phyloP scores from a whole-genome alignment of 345 rosid genomes.

The Barbarea vulgaris region DNA sequence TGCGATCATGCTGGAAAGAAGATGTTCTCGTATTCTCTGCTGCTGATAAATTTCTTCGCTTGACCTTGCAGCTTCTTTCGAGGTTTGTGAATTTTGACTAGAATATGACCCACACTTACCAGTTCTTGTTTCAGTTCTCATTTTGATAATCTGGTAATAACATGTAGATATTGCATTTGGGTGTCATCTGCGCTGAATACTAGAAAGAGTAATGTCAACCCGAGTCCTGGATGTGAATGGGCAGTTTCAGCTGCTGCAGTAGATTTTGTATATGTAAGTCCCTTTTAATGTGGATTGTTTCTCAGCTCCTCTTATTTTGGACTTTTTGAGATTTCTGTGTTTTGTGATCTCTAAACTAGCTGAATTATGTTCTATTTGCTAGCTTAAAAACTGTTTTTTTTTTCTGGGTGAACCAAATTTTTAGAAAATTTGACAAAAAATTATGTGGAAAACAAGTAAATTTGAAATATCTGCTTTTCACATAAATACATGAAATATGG shows the following conservation, averaged over 20 bases:
- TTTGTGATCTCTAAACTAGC: constrained; percentile 16
- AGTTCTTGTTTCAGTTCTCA: not conserved
- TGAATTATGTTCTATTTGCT: constrained; percentile 10
- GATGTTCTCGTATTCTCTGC: constrained; percentile 87
- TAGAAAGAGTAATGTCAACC: constrained; percentile 53
- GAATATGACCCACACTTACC: not conserved
- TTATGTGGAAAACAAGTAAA: constrained; percentile 18
- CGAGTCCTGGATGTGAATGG: constrained; percentile 86
- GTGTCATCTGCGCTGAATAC: constrained; percentile 79
- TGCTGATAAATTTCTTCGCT: constrained; percentile 97
- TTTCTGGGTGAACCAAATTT: not conserved
- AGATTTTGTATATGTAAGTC: constrained; percentile 82
- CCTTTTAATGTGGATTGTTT: constrained; percentile 25
- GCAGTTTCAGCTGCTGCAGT: constrained; percentile 74
- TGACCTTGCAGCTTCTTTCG: constrained; percentile 89
- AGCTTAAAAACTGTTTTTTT: not conserved
- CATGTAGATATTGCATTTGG: constrained; percentile 78
- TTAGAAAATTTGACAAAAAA: not conserved
- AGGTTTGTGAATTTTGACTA: constrained; percentile 53
- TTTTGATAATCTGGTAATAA: constrained; percentile 1
- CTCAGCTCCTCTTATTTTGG: constrained; percentile 19
- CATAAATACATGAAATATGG: not conserved
- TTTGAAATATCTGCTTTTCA: constrained; percentile 5
- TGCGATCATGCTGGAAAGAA: constrained; percentile 92
- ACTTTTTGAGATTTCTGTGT: not conserved